phyloP scores from a whole-genome alignment of 2,329 filamentous ascomycete genomes.

The Kalmusia sp. region DNA sequence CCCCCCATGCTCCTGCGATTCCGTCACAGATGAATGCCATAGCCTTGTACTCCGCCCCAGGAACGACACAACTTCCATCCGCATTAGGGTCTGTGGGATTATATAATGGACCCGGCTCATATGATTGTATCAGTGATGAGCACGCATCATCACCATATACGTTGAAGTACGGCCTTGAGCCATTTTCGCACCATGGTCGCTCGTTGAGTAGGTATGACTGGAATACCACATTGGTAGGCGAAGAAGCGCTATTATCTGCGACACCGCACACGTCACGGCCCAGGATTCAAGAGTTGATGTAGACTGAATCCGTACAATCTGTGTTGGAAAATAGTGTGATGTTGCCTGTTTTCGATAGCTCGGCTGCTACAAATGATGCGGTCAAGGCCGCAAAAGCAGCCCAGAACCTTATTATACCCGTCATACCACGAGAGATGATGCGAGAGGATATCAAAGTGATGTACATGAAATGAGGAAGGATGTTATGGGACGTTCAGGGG shows the following conservation, averaged over 20 bases:
- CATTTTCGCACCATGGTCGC: background rate
- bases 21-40: conserved; percentile 2
- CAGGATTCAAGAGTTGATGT: background rate
- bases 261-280: background rate
- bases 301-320: background rate
- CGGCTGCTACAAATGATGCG: background rate
- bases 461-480: no score
- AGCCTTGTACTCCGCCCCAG: background rate
- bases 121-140: background rate
- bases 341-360: background rate
- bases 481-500: no score
- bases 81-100: background rate
- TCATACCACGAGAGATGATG: background rate
- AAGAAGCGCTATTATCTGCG: background rate
- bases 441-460: no score
- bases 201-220: conserved; percentile 2
- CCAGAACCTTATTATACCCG: background rate
- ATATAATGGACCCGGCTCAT: background rate
- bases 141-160: background rate
- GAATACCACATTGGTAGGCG: background rate
- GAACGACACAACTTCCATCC: background rate
- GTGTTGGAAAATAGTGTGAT: conserved; percentile 4
- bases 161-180: background rate
- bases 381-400: background rate
- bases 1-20: background rate